Conservation (phyloP, 768 basidiomycete species). For the Dioszegia hungarica region DNA sequence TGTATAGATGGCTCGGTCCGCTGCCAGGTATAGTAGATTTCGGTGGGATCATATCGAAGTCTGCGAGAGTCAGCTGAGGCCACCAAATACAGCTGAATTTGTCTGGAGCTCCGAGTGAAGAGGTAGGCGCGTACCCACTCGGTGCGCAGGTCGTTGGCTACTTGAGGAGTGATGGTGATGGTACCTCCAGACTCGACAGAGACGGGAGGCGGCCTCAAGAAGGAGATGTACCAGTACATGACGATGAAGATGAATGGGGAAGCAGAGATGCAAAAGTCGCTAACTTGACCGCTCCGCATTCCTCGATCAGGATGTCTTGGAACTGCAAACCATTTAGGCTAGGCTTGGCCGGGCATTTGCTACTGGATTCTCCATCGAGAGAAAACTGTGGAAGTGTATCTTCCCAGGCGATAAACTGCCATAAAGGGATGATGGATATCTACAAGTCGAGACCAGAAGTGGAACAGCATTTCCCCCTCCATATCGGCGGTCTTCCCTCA, state of each 20-base stretch:
- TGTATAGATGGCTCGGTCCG: slow-evolving; percentile 5
- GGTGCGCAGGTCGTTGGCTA: slow-evolving; percentile 84
- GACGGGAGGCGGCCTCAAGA: slow-evolving; percentile 75
- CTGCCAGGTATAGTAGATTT: slow-evolving; percentile 70
- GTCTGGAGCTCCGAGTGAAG: neutral
- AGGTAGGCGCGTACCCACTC: slow-evolving; percentile 52
- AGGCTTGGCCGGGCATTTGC: no score
- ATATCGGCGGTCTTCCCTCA: no score
- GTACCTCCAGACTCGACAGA: slow-evolving; percentile 45
- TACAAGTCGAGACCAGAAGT: no score
- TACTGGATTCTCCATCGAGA: no score
- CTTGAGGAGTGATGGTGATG: slow-evolving; percentile 70
- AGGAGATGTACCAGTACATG: slow-evolving; percentile 87
- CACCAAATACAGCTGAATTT: no score
- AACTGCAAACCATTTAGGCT: no score
- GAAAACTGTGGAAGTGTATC: no score
- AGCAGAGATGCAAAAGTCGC: neutral
- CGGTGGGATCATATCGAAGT: slow-evolving; percentile 55
- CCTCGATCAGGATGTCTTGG: no score
- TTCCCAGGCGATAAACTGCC: no score
- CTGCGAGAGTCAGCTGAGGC: slow-evolving; percentile 21
- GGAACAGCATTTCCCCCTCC: no score
- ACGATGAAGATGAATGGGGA: neutral
- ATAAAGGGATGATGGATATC: no score
- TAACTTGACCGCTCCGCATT: no score